Evolutionary conservation across 2,329 filamentous ascomycete species (phyloP).

Genomic region (Apiospora arundinis): DNA sequence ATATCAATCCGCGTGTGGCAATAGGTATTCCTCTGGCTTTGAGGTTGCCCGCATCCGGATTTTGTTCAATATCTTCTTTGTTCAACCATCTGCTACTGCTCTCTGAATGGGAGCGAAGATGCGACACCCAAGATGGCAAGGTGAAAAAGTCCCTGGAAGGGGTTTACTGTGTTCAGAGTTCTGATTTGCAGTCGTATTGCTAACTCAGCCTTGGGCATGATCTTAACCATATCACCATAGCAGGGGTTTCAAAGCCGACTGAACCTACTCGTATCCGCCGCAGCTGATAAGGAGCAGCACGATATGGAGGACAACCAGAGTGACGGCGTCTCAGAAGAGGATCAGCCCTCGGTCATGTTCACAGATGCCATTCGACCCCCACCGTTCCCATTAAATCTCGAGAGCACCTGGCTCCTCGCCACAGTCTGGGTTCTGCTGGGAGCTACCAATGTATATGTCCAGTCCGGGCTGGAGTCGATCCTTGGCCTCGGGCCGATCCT

Average conservation of each 20-base stretch:
- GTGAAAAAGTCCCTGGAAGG: neutral
- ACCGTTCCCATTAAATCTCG: slow-evolving; percentile 2
- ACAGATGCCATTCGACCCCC: neutral
- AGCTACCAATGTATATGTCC: neutral
- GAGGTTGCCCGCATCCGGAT: neutral
- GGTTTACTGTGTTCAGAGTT: neutral
- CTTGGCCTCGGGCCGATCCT: neutral
- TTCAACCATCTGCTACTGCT: neutral
- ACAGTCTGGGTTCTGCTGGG: neutral
- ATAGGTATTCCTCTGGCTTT: too few relatives aligned
- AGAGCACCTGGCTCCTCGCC: slow-evolving; percentile 7
- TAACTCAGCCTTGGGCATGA: neutral
- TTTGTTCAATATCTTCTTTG: neutral
- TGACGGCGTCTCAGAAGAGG: neutral
- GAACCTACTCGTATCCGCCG: neutral
- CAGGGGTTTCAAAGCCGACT: neutral
- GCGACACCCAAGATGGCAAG: neutral
- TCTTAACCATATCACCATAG: neutral
- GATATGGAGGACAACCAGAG: neutral
- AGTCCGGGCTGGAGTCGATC: neutral
- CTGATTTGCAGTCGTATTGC: neutral
- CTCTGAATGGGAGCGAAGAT: neutral
- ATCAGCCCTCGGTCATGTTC: neutral
- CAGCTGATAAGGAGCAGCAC: neutral
- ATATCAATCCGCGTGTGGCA: neutral